phyloP scores from a whole-genome alignment of 208 protist species.

The Vickermania ingenoplastis region DNA sequence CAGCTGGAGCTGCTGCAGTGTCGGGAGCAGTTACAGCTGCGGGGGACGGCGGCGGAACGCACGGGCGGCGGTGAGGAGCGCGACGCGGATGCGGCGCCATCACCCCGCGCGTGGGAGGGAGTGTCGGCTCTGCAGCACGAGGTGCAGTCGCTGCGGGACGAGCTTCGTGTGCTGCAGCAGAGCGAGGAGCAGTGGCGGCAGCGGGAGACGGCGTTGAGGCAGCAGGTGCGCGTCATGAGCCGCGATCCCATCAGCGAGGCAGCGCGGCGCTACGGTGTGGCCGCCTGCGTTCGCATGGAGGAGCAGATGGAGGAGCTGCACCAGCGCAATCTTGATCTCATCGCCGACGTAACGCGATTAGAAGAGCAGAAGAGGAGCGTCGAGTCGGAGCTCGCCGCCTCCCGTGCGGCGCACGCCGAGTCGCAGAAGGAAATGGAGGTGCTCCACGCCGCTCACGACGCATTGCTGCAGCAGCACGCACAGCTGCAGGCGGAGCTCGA shows the following conservation, averaged over 20 bases:
- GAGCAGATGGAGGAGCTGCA: conserved; percentile 26
- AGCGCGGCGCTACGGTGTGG: conserved; percentile 64
- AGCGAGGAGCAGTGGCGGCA: conserved; percentile 34
- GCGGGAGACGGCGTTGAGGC: conserved; percentile 45
- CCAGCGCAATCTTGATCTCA: neutral
- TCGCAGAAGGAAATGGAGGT: conserved; percentile 7
- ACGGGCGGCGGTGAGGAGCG: neutral
- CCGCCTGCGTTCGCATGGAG: conserved; percentile 37
- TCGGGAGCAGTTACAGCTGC: conserved; percentile 11
- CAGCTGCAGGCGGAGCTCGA: neutral
- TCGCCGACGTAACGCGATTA: neutral
- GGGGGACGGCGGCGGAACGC: conserved; percentile 1
- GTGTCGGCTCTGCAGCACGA: conserved; percentile 1
- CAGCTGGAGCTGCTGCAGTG: conserved; percentile 7
- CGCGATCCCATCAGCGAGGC: conserved; percentile 55
- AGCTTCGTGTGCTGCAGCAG: conserved; percentile 27
- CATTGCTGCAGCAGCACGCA: neutral
- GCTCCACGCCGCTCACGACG: neutral
- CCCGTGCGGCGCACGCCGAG: conserved; percentile 9
- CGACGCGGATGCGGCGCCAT: conserved; percentile 1
- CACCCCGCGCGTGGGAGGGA: conserved; percentile 2
- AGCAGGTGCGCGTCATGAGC: conserved; percentile 46
- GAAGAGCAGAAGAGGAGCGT: neutral
- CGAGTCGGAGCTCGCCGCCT: neutral
- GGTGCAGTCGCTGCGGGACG: too few relatives aligned